Evolutionary conservation across 2,329 filamentous ascomycete genomes (phyloP).

Genomic region (Claviceps arundinis): DNA sequence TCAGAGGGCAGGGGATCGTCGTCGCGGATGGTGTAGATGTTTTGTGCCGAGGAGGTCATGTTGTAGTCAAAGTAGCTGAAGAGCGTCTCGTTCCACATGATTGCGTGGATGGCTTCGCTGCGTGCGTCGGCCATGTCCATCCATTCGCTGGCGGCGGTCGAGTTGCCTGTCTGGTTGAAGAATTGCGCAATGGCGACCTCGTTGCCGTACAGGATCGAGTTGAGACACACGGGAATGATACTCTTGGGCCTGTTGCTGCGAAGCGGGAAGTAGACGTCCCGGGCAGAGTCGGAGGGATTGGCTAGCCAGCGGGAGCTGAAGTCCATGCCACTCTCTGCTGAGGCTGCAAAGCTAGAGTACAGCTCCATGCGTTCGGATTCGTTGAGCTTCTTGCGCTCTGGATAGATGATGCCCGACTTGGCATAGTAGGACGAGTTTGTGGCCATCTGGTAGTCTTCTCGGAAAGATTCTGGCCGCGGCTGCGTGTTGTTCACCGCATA

Average conservation of each 20-base stretch:
- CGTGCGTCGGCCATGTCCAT: conserved; percentile 34
- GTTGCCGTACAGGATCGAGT: conserved; percentile 54
- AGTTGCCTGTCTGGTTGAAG: conserved; percentile 36
- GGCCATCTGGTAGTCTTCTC: conserved; percentile 52
- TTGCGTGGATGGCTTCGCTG: conserved; percentile 46
- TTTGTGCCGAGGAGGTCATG: conserved; percentile 41
- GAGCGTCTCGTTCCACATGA: conserved; percentile 52
- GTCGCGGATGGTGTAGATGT: conserved; percentile 39
- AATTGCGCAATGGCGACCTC: conserved; percentile 46
- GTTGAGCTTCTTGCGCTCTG: conserved; percentile 34
- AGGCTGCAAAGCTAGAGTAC: conserved; percentile 50
- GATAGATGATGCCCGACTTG: conserved; percentile 43
- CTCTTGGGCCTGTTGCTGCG: conserved; percentile 47
- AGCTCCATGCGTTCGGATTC: conserved; percentile 36
- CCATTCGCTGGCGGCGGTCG: conserved; percentile 35
- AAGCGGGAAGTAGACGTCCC: conserved; percentile 51
- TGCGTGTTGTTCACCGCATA: conserved; percentile 51
- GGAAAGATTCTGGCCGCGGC: conserved; percentile 53
- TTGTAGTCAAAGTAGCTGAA: conserved; percentile 59
- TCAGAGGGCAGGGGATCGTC: conserved; percentile 21
- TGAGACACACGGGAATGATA: conserved; percentile 51
- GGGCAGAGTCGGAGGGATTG: conserved; percentile 42
- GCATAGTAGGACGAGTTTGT: conserved; percentile 52
- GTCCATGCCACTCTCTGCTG: conserved; percentile 55
- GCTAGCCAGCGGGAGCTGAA: conserved; percentile 46